Evolutionary conservation across 352 stramenopile species (phyloP), one percentile per base, ranked within the genome.

Genomic region (Pythium chondricola): DNA sequence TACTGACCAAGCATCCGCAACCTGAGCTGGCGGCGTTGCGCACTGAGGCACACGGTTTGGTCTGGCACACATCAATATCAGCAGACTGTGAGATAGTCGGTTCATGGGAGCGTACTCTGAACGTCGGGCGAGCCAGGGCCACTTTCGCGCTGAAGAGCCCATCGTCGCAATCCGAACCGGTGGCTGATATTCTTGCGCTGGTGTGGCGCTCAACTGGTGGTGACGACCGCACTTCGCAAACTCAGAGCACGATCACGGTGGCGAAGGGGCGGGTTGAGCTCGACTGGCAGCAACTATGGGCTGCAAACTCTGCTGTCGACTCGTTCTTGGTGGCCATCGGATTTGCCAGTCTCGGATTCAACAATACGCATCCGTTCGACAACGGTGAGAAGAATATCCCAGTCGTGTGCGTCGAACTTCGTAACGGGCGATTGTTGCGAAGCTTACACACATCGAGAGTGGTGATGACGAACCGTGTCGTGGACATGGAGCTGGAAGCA

Each of bases 351-450:
- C 43, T 48, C 16, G 51, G 51, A n/a, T 52, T 59, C 17, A 29
- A 39, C 2, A 16, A 11, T 3, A n/a, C 9, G 10, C n/a, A 2
- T 38, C 48, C 11, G 6, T 21, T 6, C 16, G 26, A 6, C 16
- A 13, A 14, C 4, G 29, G 29, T 33, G 6, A 11, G 43, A 43
- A 30, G 24, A 36, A 25, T n/a, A 17, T n/a, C n/a, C n/a, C n/a
- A 13, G 8, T 48, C 8, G 6, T 41, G 10, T 38, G 37, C 22
- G n/a, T 43, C 17, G 51, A 59, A 36, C 1, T 48, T 1, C 50
- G 51, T 31, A 42, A 47, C 22, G 52, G 51, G 51, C 51, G 40
- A 14, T 20, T 59, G 10, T 33, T 45, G 16, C 33, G 24, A 38
- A n/a, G 16, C 26, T 24, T n/a, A 11, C 50, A 50, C 16, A 42